phyloP scores from a whole-genome alignment of 345 rosid species.

The Populus euphratica region DNA sequence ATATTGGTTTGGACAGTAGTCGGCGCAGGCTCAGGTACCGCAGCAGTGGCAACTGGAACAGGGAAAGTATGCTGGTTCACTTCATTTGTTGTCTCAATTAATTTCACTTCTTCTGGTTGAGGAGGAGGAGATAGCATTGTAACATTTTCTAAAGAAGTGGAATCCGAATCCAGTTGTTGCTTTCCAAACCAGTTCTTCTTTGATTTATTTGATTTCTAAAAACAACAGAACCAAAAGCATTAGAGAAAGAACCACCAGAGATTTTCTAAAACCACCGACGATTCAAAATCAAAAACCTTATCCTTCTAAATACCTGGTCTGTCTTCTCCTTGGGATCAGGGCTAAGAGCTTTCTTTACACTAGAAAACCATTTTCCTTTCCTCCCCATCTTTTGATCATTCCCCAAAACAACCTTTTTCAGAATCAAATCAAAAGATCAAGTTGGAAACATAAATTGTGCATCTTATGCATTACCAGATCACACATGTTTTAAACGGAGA shows the following conservation, averaged over 20 bases:
- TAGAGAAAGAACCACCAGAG: neutral
- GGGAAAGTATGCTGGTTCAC: constrained; percentile 27
- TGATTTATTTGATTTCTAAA: constrained; percentile 24
- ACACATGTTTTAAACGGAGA: neutral
- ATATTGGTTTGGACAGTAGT: constrained; percentile 31
- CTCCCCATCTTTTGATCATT: constrained; percentile 72
- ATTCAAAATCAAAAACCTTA: neutral
- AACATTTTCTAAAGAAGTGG: constrained; percentile 27
- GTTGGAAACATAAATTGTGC: too few species aligned
- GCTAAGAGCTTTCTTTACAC: constrained; percentile 79
- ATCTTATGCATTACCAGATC: neutral
- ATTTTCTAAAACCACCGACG: neutral
- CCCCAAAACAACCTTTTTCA: constrained; percentile 16
- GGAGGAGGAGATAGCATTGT: constrained; percentile 29
- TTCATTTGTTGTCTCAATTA: constrained; percentile 44
- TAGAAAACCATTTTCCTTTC: constrained; percentile 89
- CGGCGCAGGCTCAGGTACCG: constrained; percentile 46
- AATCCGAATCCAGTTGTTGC: constrained; percentile 33
- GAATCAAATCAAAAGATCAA: constrained; percentile 5
- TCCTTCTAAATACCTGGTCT: constrained; percentile 35
- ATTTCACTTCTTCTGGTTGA: constrained; percentile 40
- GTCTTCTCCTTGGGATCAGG: constrained; percentile 61
- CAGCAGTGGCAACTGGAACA: constrained; percentile 30
- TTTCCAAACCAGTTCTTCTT: constrained; percentile 66
- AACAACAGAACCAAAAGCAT: neutral